Evolutionary conservation across 1,284 basidiomycete genomes (phyloP), one percentile per base, ranked within the genome.

Genomic region (Agroathelia rolfsii): DNA sequence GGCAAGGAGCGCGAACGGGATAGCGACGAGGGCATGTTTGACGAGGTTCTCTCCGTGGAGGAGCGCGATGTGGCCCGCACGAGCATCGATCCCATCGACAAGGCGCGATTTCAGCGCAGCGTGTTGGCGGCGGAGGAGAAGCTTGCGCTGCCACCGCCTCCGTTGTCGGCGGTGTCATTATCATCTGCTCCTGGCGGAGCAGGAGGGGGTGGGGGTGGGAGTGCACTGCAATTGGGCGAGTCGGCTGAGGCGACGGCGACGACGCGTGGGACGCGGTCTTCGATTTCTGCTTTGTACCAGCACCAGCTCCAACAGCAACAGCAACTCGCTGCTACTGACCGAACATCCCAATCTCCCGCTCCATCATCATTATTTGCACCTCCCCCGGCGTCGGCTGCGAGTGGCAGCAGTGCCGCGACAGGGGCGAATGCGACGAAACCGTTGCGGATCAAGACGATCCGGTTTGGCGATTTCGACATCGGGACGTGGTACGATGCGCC

Each of bases 401-500:
- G 51, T 21, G 46, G 58, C 10, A 35, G 49, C 22, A 52, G 54
- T 6, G 55, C 56, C 23, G 59, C 55, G 19, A 58, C 54, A 28
- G 51, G 49, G 36, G 51, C 56, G 17, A 42, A 49, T 30, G 41
- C 46, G n/a, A 48, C 50, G 38, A 45, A 45, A 5, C 46, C 45
- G 15, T 62, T 82, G 21, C 74, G 84, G 39, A 93, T 95, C 61
- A 78, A 77, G 36, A 77, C 71, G 34, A 93, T 98, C 40, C 78
- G 92, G 12, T 95, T 98, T 48, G 94, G 92, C n/a, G 70, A 77
- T 24, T 95, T 70, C 51, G 93, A 98, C 51, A 92, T 98, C 50
- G 81, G 94, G 50, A 96, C 94, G 0, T 99, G 95, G 95, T 98
- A 90, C 56, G 89, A 96, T 51, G 94, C 95, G 7, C 95, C 95